Evolutionary conservation across 2,329 filamentous ascomycete species (phyloP).

Genomic region (Rasamsonia emersonii): DNA sequence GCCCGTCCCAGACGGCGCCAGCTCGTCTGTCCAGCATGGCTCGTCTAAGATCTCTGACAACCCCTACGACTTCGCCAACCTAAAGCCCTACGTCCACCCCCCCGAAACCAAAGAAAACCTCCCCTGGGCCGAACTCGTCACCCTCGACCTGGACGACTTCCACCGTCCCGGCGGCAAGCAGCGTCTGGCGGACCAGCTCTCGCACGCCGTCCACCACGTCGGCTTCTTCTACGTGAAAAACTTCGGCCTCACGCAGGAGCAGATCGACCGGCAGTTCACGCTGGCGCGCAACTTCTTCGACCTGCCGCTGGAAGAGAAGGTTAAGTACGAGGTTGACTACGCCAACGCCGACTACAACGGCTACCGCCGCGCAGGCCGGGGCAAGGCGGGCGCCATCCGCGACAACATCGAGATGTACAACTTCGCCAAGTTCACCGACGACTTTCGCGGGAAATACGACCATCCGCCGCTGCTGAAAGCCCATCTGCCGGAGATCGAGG

Average conservation of each 20-base stretch:
- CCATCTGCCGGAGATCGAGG: conserved; percentile 48
- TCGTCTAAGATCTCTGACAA: too few relatives aligned
- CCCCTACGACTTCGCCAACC: conserved; percentile 5
- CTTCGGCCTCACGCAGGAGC: conserved; percentile 51
- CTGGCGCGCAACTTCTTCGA: conserved; percentile 52
- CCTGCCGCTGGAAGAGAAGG: conserved; percentile 50
- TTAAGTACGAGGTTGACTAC: conserved; percentile 40
- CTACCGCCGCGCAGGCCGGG: conserved; percentile 4
- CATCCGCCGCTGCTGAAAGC: conserved; percentile 41
- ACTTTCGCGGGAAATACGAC: conserved; percentile 39
- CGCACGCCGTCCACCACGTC: conserved; percentile 44
- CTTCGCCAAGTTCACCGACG: conserved; percentile 46
- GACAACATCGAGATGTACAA: conserved; percentile 55
- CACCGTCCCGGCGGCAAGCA: conserved; percentile 48
- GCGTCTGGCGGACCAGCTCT: conserved; percentile 45
- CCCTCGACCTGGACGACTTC: conserved; percentile 49
- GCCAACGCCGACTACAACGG: conserved; percentile 6
- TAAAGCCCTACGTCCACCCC: conserved; percentile 7
- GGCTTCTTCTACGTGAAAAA: conserved; percentile 57
- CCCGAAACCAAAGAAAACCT: conserved; percentile 7
- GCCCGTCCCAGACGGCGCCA: too few relatives aligned
- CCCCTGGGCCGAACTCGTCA: conserved; percentile 49
- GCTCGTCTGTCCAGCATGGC: too few relatives aligned
- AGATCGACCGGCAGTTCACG: conserved; percentile 54
- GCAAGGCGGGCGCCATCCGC: conserved; percentile 12